Conservation (phyloP, 495 filamentous ascomycete genomes). For the Penicillium ochrochloron region DNA sequence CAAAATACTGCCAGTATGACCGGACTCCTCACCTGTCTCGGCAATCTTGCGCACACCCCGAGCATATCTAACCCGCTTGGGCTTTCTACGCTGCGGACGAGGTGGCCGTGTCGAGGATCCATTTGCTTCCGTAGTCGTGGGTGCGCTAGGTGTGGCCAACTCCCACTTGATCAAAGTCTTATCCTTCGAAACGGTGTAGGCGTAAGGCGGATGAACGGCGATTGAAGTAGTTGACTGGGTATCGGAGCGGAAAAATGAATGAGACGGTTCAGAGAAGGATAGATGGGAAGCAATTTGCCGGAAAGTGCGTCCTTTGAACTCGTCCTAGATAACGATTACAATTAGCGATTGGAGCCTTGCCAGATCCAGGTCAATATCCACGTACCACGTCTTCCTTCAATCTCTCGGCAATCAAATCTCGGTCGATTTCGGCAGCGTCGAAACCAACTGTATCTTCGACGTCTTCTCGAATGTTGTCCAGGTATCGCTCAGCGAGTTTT, state of each 20-base stretch:
- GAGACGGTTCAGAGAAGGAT: slow-evolving; percentile 62
- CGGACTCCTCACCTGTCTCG: slow-evolving; percentile 66
- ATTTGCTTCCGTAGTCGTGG: slow-evolving; percentile 43
- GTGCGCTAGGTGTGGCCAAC: slow-evolving; percentile 51
- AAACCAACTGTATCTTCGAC: slow-evolving; percentile 77
- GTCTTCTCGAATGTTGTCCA: slow-evolving; percentile 85
- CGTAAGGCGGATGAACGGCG: slow-evolving; percentile 74
- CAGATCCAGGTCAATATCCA: slow-evolving; percentile 14
- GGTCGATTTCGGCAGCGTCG: slow-evolving; percentile 90
- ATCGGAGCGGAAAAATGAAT: slow-evolving; percentile 76
- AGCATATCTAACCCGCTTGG: slow-evolving; percentile 68
- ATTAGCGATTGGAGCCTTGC: background rate
- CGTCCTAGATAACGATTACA: slow-evolving; percentile 56
- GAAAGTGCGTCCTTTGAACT: slow-evolving; percentile 89
- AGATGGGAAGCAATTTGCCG: slow-evolving; percentile 73
- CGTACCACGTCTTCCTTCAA: slow-evolving; percentile 84
- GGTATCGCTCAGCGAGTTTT: slow-evolving; percentile 88
- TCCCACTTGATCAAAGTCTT: slow-evolving; percentile 85
- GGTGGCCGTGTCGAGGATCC: slow-evolving; percentile 65
- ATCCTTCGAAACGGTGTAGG: slow-evolving; percentile 89
- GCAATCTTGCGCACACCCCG: slow-evolving; percentile 67
- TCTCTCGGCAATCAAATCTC: slow-evolving; percentile 86
- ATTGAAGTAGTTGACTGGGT: slow-evolving; percentile 78
- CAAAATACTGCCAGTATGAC: slow-evolving; percentile 77
- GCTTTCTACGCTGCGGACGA: slow-evolving; percentile 68